Base-by-base conservation (phyloP, 2,329 filamentous ascomycete genomes). In the Diaporthe caulivora region DNA sequence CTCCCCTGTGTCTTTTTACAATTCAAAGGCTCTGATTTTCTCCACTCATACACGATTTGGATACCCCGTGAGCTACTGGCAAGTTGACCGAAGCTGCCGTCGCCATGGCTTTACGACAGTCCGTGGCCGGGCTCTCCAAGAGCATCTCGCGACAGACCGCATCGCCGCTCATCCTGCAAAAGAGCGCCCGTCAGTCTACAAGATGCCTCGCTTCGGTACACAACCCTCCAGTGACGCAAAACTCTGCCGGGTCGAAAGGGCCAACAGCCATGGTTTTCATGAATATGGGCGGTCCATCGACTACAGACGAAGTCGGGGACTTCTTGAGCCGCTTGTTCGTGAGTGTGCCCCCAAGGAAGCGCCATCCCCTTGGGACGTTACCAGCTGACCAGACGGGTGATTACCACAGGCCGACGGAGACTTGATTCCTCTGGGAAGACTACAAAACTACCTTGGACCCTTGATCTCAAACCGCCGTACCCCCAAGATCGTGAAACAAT, bases 211-310 rank as follows among this genome's bases (percentile, higher is more conserved):
- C 92, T 40, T 93, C 91, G 18, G 86, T 88, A 24, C 74, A 75
- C 34, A 91, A 90, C 6, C 93, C 94, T 15, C 94, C 94, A 10
- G 94, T 97, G 29, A 95, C 94, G 0, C 94, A 97, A 82, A 89
- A 95, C 88, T 87, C 89, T 9, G 90, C 90, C 0, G 90, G 89
- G 17, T 89, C 88, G 54, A 75, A 94, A 80, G 96, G 96, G 0
- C 95, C 95, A 10, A 99, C 97, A 6, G 97, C 97, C 55, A 98
- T 99, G 91, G 97, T 99, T 18, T 98, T 99, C 80, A 91, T 99
- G 85, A 99, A 99, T 84, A 99, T 99, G 97, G 97, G 97, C 74
- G 97, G 97, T 0, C 97, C 97, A 3, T 94, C 94, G 1, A 98
- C 94, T 5, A 93, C 93, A 6, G 90, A 92, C 77, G 95, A 99